Evolutionary conservation across 495 filamentous ascomycete species (phyloP).

Genomic region (Neurospora sp.): DNA sequence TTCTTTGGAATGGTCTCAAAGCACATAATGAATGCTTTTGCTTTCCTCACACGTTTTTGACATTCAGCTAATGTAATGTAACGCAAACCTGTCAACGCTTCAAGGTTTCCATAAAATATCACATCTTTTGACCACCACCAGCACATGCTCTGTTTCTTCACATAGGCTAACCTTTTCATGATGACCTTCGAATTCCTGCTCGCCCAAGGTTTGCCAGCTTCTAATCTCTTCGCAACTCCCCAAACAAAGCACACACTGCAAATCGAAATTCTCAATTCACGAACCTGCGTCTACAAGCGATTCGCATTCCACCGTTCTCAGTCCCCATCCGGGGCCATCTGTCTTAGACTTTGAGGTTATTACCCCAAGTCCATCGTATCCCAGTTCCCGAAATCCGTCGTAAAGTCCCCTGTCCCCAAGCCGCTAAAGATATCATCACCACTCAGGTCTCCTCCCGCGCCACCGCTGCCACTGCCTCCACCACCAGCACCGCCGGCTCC

Average conservation of each 20-base stretch:
- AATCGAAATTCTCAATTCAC: neutral
- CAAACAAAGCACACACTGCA: neutral
- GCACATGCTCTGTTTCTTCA: neutral
- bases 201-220: neutral
- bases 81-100: neutral
- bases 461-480: constrained; percentile 1
- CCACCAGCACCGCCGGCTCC: constrained; percentile 17
- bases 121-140: neutral
- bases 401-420: constrained; percentile 14
- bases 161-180: neutral
- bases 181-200: neutral
- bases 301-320: neutral
- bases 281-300: neutral
- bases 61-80: neutral
- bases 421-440: constrained; percentile 30
- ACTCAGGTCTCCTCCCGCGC: constrained; percentile 22
- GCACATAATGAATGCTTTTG: too few species aligned
- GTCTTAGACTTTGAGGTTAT: neutral
- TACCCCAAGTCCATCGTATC: constrained; percentile 13
- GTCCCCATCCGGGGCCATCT: neutral
- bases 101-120: neutral
- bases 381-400: constrained; percentile 15
- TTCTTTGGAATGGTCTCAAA: too few species aligned
- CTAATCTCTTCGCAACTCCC: neutral
- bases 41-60: too few species aligned